Conservation (phyloP, 371 early-diverging fungal genomes). For the Nematocida parisii region DNA sequence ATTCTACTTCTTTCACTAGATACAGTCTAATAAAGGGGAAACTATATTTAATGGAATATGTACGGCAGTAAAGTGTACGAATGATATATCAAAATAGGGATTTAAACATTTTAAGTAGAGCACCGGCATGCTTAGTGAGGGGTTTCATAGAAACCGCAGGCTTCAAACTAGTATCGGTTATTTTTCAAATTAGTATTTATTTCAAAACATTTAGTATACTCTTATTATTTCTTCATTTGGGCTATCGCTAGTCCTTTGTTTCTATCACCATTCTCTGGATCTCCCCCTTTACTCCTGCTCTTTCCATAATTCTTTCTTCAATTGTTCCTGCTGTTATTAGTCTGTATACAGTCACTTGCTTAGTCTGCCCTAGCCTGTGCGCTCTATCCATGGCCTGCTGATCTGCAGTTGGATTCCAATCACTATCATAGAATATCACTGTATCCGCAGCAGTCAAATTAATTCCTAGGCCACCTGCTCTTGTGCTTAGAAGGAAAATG, state of each 20-base stretch:
- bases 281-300: conserved; percentile 86
- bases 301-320: conserved; percentile 76
- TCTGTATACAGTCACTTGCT: conserved; percentile 70
- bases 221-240: no score
- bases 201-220: no score
- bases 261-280: conserved; percentile 88
- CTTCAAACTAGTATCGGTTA: no score
- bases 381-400: conserved; percentile 71
- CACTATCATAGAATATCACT: conserved; percentile 70
- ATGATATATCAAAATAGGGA: no score
- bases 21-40: no score
- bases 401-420: conserved; percentile 71
- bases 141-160: no score
- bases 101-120: no score
- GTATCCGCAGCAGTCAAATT: conserved; percentile 71
- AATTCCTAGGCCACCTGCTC: conserved; percentile 70
- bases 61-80: no score
- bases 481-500: conserved; percentile 89
- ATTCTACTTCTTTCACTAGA: no score
- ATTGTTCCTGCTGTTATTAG: conserved; percentile 68
- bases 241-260: conserved; percentile 27
- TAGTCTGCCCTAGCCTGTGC: conserved; percentile 70
- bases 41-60: no score
- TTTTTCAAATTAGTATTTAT: no score
- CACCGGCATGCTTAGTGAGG: no score